Conservation (phyloP, 75 land plant genomes). For the Sequoia sempervirens region DNA sequence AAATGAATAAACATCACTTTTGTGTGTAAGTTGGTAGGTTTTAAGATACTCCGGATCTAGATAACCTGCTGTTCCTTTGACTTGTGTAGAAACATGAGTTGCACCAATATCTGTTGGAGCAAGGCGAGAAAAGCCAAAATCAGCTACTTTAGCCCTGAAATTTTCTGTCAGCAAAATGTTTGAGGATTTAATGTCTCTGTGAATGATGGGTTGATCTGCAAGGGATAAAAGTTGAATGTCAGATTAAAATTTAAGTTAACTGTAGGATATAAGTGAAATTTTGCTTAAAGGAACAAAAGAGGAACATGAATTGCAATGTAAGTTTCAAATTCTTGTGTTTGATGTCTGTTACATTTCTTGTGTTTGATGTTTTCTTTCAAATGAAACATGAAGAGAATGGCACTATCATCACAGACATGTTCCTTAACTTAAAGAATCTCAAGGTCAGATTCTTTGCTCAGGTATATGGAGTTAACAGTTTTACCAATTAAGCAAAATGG, state of each 20-base stretch:
- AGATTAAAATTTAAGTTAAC: background rate
- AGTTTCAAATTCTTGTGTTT: background rate
- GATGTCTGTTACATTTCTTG: background rate
- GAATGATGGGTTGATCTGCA: constrained; percentile 91
- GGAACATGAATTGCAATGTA: background rate
- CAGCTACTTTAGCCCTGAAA: constrained; percentile 84
- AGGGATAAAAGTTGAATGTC: background rate
- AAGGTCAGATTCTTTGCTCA: background rate
- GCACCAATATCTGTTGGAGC: constrained; percentile 61
- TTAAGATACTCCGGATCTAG: constrained; percentile 87
- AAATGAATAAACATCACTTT: constrained; percentile 95
- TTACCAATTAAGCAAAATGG: background rate
- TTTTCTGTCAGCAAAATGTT: constrained; percentile 88
- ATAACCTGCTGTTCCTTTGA: constrained; percentile 97
- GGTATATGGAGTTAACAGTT: background rate
- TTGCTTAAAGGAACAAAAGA: background rate
- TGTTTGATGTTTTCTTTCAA: background rate
- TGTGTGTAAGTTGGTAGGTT: constrained; percentile 80
- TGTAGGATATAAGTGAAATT: background rate
- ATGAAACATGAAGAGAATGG: background rate
- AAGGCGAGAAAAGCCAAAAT: constrained; percentile 88
- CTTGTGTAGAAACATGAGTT: constrained; percentile 91
- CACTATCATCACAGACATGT: background rate
- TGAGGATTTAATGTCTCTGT: constrained; percentile 91
- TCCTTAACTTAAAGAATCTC: background rate